Base-by-base conservation (phyloP, 192 early-diverging fungal genomes). In the Coemansia sp. region DNA sequence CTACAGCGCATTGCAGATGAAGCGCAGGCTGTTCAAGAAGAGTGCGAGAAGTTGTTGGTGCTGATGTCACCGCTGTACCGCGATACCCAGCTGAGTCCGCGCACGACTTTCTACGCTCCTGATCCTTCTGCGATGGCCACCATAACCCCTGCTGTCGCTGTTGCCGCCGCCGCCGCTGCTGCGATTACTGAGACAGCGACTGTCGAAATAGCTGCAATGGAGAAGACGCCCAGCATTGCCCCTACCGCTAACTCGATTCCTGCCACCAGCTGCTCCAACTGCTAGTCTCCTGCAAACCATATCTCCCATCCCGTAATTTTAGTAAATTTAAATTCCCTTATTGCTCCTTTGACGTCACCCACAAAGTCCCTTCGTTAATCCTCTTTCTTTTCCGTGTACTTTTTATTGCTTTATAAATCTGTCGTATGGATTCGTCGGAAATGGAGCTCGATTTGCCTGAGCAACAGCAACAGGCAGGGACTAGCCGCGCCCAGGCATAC, bases 11-110 rank as follows among this genome's bases (percentile, higher is more conserved):
- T 80, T 36, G 71, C 71, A 42, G 71, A 71, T 47, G 71, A 74
- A 54, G 77, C 77, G 3, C 61, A 67, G 20, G 54, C 63, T 3
- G 59, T 80, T 17, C 66, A 51, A 31, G 71, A 80, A 23, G 68
- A 74, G 48, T 74, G 77, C 66, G 77, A 74, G 68, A 61, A 68
- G 59, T 68, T 74, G 28, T 68, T 80, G 38, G 44, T 49, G 31
- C 55, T 74, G 55, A 80, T 80, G 77, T 80, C 77, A 15, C 77
- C 77, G 14, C 48, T 79, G 48, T 80, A 74, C 60, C 71, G 77
- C 17, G 54, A 56, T 17, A 65, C 56, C 67, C 60, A 67, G 56
- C 52, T 72, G 40, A 69, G 70, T 36, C 56, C 70, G 21, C 64
- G 60, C 11, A 61, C 44, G 47, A 71, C 61, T 23, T 64, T 63